phyloP scores from a whole-genome alignment of 805 yeast species.

The Candida piceae region DNA sequence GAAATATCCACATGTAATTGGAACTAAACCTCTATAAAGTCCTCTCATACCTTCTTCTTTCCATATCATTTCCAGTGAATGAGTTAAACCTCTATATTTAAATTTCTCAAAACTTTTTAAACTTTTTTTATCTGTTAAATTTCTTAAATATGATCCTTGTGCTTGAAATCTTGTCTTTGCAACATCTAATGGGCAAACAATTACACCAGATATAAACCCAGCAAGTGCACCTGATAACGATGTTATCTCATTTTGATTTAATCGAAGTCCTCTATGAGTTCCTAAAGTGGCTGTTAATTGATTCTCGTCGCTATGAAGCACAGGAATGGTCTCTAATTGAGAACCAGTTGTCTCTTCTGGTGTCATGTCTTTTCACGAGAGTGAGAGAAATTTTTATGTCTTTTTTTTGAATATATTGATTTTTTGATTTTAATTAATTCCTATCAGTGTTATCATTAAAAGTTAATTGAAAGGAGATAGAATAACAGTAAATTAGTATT shows the following conservation, averaged over 20 bases:
- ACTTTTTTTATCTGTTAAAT: slow-evolving; percentile 9
- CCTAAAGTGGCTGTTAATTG: neutral
- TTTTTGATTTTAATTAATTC: too few relatives aligned
- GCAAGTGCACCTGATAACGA: slow-evolving; percentile 92
- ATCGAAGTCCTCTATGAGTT: neutral
- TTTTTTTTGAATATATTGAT: too few relatives aligned
- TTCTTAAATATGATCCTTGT: slow-evolving; percentile 52
- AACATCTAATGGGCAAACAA: slow-evolving; percentile 94
- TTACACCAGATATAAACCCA: slow-evolving; percentile 83
- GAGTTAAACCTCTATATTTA: slow-evolving; percentile 54
- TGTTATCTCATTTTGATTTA: slow-evolving; percentile 41
- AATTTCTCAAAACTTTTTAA: slow-evolving; percentile 13
- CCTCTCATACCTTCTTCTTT: slow-evolving; percentile 80
- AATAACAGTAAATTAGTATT: too few relatives aligned
- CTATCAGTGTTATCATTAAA: too few relatives aligned
- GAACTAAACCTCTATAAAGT: slow-evolving; percentile 82
- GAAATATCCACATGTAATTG: slow-evolving; percentile 89
- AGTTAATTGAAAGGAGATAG: too few relatives aligned
- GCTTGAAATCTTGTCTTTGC: slow-evolving; percentile 94
- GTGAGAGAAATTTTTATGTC: neutral
- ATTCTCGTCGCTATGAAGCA: neutral
- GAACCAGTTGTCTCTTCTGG: neutral
- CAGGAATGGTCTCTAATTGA: neutral
- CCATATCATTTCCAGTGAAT: slow-evolving; percentile 61
- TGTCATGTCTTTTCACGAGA: neutral